Evolutionary conservation across 306 rosid genomes (phyloP).

Genomic region (Senna tora): DNA sequence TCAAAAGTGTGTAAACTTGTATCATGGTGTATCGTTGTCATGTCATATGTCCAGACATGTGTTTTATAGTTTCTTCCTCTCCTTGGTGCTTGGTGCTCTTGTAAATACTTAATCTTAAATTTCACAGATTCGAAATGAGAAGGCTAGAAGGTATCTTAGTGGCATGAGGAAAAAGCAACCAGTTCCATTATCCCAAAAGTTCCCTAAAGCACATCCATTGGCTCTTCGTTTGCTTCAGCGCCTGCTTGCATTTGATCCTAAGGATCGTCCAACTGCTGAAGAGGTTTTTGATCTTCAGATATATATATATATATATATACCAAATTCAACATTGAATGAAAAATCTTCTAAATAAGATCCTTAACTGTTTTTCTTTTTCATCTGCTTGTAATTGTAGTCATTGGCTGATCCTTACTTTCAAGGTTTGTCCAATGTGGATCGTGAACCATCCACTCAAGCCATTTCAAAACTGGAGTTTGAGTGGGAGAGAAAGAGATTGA

Average conservation of each 20-base stretch:
- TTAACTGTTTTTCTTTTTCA: conserved; percentile 2
- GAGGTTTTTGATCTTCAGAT: conserved; percentile 56
- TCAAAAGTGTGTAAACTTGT: too few relatives aligned
- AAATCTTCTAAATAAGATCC: not conserved
- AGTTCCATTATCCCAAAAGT: conserved; percentile 80
- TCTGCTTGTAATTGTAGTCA: conserved; percentile 63
- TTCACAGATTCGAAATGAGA: conserved; percentile 93
- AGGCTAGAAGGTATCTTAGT: conserved; percentile 89
- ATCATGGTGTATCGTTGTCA: too few relatives aligned
- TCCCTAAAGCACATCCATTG: conserved; percentile 77
- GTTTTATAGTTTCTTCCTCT: conserved; percentile 13
- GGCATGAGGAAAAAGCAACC: conserved; percentile 88
- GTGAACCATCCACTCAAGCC: conserved; percentile 88
- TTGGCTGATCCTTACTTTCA: conserved; percentile 82
- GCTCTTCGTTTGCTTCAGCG: conserved; percentile 80
- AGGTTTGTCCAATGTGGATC: conserved; percentile 80
- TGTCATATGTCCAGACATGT: too few relatives aligned
- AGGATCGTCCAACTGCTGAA: conserved; percentile 91
- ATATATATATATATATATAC: conserved; percentile 21
- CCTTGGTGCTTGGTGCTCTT: conserved; percentile 9
- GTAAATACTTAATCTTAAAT: conserved; percentile 31
- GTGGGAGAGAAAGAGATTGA: conserved; percentile 87
- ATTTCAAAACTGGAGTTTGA: conserved; percentile 99
- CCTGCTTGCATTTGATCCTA: conserved; percentile 95
- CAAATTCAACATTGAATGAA: not conserved